Base-by-base conservation (phyloP, 345 rosid genomes). In the Syzygium aqueum region DNA sequence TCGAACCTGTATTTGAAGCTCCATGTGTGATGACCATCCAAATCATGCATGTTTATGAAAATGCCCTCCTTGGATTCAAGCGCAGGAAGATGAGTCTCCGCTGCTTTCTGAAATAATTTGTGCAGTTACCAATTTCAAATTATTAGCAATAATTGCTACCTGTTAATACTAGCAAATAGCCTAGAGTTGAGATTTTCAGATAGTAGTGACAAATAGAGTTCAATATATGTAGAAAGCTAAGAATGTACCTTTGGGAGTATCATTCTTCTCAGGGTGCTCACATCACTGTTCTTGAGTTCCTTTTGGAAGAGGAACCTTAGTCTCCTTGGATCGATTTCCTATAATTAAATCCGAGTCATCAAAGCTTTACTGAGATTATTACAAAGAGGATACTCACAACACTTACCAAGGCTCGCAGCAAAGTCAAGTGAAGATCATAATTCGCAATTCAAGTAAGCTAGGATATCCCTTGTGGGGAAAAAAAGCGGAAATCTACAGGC, bases 231-330 rank as follows among this genome's bases (percentile, higher is more conserved):
- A 10, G 14, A 54, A 54, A 17, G 23, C 37, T 5, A 51, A 37
- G 51, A 30, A 25, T 78, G 67, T 86, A 97, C 99, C 99, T 97
- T 97, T 11, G 99, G 99, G 84, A 97, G 99, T 84, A 97, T 87
- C 96, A 96, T 96, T 89, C 99, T 94, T 88, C 98, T 91, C 53
- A 97, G 93, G 85, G 98, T 92, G 93, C 96, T 93, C 53, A 97
- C 99, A 84, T 97, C 99, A 87, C 99, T 97, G 92, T 95, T 96
- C 95, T 95, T 96, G 86, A 97, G 95, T 84, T 95, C 97, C 93
- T 97, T 96, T 84, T 95, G 97, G 92, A 97, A 97, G 17, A 96
- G 96, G 90, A 96, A 97, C 87, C 91, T 93, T 88, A 96, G 84
- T 88, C 92, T 94, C 91, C 89, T 87, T n/a, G 93, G 92, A 91